These are phyloP conservation scores for Crithidia expoeki DNA, from an alignment of 208 protist species.

Conservation along the genomic window DNA sequence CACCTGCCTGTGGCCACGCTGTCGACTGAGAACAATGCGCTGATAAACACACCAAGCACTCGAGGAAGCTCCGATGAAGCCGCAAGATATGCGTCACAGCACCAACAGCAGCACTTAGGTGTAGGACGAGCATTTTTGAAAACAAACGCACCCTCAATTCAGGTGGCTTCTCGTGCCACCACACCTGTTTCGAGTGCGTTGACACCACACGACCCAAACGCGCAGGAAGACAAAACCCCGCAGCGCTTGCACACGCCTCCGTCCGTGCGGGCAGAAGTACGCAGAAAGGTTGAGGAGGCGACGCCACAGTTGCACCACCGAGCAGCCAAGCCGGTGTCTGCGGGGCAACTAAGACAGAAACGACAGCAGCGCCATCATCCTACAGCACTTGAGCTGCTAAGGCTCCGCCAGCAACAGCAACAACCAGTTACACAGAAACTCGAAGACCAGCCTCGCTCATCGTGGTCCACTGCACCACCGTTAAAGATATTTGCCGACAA, in stretches of 20 bases:
- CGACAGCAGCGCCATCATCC: background rate
- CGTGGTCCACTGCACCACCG: background rate
- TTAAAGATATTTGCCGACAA: background rate
- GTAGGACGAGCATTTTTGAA: background rate
- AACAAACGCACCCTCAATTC: background rate
- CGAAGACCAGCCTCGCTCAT: background rate
- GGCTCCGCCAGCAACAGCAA: slow-evolving; percentile 4
- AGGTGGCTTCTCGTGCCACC: background rate
- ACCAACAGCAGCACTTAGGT: background rate
- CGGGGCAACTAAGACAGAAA: background rate
- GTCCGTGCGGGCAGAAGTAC: background rate
- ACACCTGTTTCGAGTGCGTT: background rate
- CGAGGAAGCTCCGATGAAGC: background rate
- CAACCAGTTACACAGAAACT: background rate
- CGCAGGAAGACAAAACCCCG: background rate
- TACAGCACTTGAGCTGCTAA: slow-evolving; percentile 27
- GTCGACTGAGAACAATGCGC: background rate
- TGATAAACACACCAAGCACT: background rate
- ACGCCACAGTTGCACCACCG: background rate
- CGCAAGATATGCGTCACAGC: background rate
- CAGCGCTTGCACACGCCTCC: background rate
- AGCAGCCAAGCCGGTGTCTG: background rate
- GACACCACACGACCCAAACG: background rate
- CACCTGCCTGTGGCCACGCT: background rate
- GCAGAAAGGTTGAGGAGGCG: background rate